A percentile compares a stretch with the other conserved stretches of the same genome.
Evolutionary conservation across 495 filamentous ascomycete species (phyloP).

Genomic region (Corynascus novoguineensis): DNA sequence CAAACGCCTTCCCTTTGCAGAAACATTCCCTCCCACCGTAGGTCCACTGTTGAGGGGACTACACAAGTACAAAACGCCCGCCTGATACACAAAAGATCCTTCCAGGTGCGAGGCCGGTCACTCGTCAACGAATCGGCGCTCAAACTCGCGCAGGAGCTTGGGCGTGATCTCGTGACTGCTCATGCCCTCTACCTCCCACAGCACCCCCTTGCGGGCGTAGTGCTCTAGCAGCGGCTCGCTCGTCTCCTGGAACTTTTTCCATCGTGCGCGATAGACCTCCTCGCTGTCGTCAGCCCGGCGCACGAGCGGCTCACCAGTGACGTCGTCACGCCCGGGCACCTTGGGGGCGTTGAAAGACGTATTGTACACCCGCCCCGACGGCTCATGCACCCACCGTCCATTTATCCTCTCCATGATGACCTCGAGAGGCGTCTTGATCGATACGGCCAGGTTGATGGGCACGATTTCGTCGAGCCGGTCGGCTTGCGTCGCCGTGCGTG

Average conservation of each 20-base stretch:
- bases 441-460: conserved; percentile 86
- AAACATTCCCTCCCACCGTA: not conserved
- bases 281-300: conserved; percentile 80
- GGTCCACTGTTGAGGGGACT: conserved; percentile 10
- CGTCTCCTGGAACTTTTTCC: conserved; percentile 79
- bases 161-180: conserved; percentile 92
- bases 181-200: conserved; percentile 82
- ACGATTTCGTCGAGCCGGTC: conserved; percentile 67
- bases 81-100: not conserved
- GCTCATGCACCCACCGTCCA: conserved; percentile 88
- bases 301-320: conserved; percentile 83
- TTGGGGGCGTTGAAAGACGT: conserved; percentile 83
- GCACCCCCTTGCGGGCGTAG: conserved; percentile 77
- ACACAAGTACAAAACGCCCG: not conserved
- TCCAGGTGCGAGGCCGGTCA: not conserved
- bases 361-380: conserved; percentile 90
- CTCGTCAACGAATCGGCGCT: conserved; percentile 56
- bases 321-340: conserved; percentile 74
- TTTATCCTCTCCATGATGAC: conserved; percentile 86
- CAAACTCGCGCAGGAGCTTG: conserved; percentile 73
- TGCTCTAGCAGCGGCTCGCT: conserved; percentile 80
- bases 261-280: conserved; percentile 73
- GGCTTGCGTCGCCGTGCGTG: conserved; percentile 79
- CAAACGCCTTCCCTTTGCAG: not conserved
- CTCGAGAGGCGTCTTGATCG: conserved; percentile 57